phyloP scores from a whole-genome alignment of 306 rosid species.

The Prunus mume region DNA sequence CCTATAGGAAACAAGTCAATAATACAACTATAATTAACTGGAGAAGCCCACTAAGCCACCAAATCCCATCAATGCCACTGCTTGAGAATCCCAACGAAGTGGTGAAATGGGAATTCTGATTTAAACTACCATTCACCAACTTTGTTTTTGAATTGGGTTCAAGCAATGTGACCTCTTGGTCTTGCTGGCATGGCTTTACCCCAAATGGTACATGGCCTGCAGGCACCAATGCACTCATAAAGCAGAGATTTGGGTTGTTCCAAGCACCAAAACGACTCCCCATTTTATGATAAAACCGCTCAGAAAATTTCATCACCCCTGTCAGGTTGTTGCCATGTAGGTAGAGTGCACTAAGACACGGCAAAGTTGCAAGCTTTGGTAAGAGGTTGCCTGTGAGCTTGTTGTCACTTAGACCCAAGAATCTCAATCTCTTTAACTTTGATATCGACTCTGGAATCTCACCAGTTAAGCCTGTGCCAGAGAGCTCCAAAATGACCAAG shows the following conservation, averaged over 20 bases:
- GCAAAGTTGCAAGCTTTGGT: slow-evolving; percentile 64
- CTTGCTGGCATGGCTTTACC: slow-evolving; percentile 67
- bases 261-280: slow-evolving; percentile 85
- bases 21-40: slow-evolving; percentile 32
- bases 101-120: slow-evolving; percentile 30
- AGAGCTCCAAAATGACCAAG: slow-evolving; percentile 73
- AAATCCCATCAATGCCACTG: slow-evolving; percentile 32
- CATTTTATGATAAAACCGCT: slow-evolving; percentile 58
- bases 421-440: slow-evolving; percentile 61
- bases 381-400: slow-evolving; percentile 62
- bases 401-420: slow-evolving; percentile 76
- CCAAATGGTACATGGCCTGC: slow-evolving; percentile 53
- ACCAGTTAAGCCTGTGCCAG: slow-evolving; percentile 59
- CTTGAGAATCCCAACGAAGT: slow-evolving; percentile 49
- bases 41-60: slow-evolving; percentile 39
- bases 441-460: slow-evolving; percentile 78
- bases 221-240: slow-evolving; percentile 40
- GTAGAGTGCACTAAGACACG: slow-evolving; percentile 66
- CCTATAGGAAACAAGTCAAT: slow-evolving; percentile 20
- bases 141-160: slow-evolving; percentile 31
- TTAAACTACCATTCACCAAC: slow-evolving; percentile 21
- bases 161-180: slow-evolving; percentile 33
- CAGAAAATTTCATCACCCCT: slow-evolving; percentile 66
- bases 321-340: slow-evolving; percentile 71
- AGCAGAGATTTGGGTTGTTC: slow-evolving; percentile 82